A percentile compares a stretch with the other conserved stretches of the same genome.
Evolutionary conservation across 1,139 yeast species (phyloP).

Genomic region (Saccharomycopsis crataegensis): DNA sequence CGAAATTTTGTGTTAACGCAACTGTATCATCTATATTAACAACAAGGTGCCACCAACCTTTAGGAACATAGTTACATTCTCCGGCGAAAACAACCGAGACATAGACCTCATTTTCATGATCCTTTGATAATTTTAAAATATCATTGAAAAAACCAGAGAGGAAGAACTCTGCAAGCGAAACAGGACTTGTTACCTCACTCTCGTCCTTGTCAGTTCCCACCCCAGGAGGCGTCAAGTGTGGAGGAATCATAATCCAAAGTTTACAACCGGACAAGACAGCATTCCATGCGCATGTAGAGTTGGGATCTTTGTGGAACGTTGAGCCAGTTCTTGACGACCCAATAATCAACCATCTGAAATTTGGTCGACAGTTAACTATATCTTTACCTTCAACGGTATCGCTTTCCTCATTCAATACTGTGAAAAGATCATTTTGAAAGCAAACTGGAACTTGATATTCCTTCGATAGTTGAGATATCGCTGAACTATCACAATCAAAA

Average conservation of each 20-base stretch:
- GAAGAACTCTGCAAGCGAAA: slow-evolving; percentile 89
- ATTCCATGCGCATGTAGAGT: slow-evolving; percentile 88
- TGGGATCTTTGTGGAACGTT: slow-evolving; percentile 90
- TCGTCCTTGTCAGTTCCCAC: slow-evolving; percentile 70
- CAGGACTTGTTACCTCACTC: slow-evolving; percentile 87
- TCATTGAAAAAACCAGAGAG: slow-evolving; percentile 74
- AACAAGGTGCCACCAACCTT: slow-evolving; percentile 96
- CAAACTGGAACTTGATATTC: slow-evolving; percentile 51
- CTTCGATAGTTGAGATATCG: slow-evolving; percentile 48
- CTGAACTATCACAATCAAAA: slow-evolving; percentile 69
- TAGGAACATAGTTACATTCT: slow-evolving; percentile 81
- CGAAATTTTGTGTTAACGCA: slow-evolving; percentile 83
- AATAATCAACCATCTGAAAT: slow-evolving; percentile 81
- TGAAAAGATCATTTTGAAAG: slow-evolving; percentile 46
- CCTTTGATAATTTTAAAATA: slow-evolving; percentile 30
- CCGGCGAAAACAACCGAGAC: slow-evolving; percentile 76
- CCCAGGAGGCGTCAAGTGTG: slow-evolving; percentile 73
- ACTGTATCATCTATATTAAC: slow-evolving; percentile 73
- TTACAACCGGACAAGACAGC: slow-evolving; percentile 67
- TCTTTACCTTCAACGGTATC: slow-evolving; percentile 22
- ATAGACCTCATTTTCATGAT: slow-evolving; percentile 34
- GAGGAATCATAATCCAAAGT: slow-evolving; percentile 87
- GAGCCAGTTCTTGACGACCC: slow-evolving; percentile 82
- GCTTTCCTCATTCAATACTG: slow-evolving; percentile 33
- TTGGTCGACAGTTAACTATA: slow-evolving; percentile 57